A percentile compares a stretch with the other conserved stretches of the same genome.
Conservation (phyloP, 2,329 filamentous ascomycete species). For the Cercospora sp. region DNA sequence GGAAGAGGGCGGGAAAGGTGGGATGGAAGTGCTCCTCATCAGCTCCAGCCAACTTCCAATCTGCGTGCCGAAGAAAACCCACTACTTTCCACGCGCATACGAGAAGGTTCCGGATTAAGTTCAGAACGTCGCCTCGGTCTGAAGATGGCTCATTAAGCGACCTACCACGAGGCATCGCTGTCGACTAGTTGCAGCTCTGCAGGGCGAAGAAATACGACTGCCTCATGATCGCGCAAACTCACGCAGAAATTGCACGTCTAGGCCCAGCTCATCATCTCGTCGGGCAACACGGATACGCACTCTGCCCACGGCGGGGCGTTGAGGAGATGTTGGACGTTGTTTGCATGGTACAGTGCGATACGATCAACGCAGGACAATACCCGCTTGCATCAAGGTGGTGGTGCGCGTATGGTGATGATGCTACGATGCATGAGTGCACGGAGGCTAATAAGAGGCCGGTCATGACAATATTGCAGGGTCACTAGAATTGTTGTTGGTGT, state of each 20-base stretch:
- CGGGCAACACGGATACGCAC: background rate
- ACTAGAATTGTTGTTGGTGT: background rate
- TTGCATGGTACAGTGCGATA: slow-evolving; percentile 3
- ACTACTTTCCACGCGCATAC: background rate
- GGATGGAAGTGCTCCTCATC: slow-evolving; percentile 2
- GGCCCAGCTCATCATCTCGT: background rate
- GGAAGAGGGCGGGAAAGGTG: slow-evolving; percentile 13
- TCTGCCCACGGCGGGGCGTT: background rate
- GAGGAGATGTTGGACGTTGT: background rate
- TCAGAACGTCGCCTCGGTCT: background rate
- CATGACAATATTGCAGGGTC: slow-evolving; percentile 8
- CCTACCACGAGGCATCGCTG: background rate
- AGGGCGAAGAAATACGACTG: background rate
- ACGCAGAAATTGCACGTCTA: background rate
- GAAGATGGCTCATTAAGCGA: background rate
- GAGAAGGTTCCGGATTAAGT: background rate
- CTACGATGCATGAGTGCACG: background rate
- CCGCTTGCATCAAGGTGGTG: slow-evolving; percentile 1
- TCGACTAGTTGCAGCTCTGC: background rate
- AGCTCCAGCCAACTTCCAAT: slow-evolving; percentile 3
- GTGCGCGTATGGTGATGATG: background rate
- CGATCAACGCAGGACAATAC: background rate
- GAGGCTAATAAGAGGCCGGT: background rate
- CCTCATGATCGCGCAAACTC: background rate
- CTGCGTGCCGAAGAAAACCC: slow-evolving; percentile 9